Conservation (phyloP, 2,329 filamentous ascomycete species). For the Claviceps sp. region DNA sequence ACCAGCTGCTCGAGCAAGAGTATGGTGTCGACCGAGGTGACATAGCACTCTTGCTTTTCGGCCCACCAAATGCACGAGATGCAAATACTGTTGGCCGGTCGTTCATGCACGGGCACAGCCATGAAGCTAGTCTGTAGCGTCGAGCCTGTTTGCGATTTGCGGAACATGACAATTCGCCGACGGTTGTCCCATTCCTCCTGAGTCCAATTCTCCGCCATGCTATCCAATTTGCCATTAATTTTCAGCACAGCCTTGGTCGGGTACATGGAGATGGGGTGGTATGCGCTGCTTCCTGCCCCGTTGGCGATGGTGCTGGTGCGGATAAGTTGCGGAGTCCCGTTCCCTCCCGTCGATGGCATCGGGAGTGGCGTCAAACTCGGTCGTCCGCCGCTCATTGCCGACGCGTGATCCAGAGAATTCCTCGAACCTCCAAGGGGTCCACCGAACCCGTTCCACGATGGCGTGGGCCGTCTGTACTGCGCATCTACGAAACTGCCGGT, state of each 20-base stretch:
- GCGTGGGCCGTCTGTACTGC: conserved; percentile 26
- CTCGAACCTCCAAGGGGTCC: conserved; percentile 26
- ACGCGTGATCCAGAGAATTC: conserved; percentile 26
- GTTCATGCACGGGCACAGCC: conserved; percentile 64
- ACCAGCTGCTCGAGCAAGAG: conserved; percentile 86
- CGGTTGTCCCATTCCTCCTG: conserved; percentile 66
- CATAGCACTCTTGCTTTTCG: conserved; percentile 79
- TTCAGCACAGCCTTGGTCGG: conserved; percentile 75
- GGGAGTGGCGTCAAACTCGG: conserved; percentile 35
- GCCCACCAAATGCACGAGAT: conserved; percentile 98
- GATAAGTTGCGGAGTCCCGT: conserved; percentile 33
- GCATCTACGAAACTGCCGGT: conserved; percentile 37
- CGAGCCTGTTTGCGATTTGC: conserved; percentile 66
- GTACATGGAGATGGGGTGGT: conserved; percentile 71
- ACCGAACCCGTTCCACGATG: conserved; percentile 31
- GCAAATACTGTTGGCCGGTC: conserved; percentile 73
- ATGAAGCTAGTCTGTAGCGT: conserved; percentile 72
- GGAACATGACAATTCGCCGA: conserved; percentile 79
- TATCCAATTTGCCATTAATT: conserved; percentile 70
- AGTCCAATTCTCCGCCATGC: conserved; percentile 75
- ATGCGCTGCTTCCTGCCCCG: conserved; percentile 29
- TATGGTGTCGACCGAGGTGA: conserved; percentile 95
- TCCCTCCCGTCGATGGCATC: conserved; percentile 27
- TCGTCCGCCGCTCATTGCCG: conserved; percentile 26
- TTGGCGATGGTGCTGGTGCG: conserved; percentile 40